Evolutionary conservation across 2,329 filamentous ascomycete genomes (phyloP).

Genomic region (Fusarium algeriense): DNA sequence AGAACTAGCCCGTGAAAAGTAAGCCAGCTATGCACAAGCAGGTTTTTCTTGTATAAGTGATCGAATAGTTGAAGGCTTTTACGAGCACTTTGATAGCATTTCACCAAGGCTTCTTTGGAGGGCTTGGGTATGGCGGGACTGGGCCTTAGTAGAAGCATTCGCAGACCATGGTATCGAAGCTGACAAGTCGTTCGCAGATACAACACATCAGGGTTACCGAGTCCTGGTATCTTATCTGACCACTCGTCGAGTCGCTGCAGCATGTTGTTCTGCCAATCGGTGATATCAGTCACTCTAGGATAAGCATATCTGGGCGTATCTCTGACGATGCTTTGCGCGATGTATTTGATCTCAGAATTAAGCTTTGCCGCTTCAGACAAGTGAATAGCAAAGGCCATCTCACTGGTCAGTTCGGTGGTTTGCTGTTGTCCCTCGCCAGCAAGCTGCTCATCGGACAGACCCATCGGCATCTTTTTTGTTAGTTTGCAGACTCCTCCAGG

Average conservation of each 20-base stretch:
- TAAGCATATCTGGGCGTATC: conserved; percentile 62
- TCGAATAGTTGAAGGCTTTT: conserved; percentile 57
- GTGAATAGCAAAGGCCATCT: conserved; percentile 60
- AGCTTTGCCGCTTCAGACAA: conserved; percentile 61
- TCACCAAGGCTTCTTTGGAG: conserved; percentile 52
- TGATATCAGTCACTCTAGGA: conserved; percentile 59
- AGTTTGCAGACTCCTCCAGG: not conserved
- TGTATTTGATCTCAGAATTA: conserved; percentile 70
- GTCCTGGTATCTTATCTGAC: conserved; percentile 52
- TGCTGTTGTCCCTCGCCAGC: not conserved
- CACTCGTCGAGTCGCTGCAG: conserved; percentile 56
- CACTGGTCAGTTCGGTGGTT: not conserved
- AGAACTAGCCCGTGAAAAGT: conserved; percentile 63
- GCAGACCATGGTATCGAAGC: conserved; percentile 61
- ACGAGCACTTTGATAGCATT: conserved; percentile 59
- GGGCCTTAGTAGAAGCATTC: conserved; percentile 63
- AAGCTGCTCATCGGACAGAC: conserved; percentile 42
- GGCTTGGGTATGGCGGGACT: conserved; percentile 65
- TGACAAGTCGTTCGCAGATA: conserved; percentile 54
- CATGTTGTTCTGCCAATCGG: conserved; percentile 61
- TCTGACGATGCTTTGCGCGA: conserved; percentile 65
- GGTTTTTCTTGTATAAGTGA: conserved; percentile 58
- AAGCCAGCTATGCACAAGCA: conserved; percentile 61
- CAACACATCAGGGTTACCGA: conserved; percentile 19
- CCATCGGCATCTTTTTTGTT: conserved; percentile 48